phyloP scores from a whole-genome alignment of 2,329 filamentous ascomycete genomes.

The Exophiala dermatitidis region DNA sequence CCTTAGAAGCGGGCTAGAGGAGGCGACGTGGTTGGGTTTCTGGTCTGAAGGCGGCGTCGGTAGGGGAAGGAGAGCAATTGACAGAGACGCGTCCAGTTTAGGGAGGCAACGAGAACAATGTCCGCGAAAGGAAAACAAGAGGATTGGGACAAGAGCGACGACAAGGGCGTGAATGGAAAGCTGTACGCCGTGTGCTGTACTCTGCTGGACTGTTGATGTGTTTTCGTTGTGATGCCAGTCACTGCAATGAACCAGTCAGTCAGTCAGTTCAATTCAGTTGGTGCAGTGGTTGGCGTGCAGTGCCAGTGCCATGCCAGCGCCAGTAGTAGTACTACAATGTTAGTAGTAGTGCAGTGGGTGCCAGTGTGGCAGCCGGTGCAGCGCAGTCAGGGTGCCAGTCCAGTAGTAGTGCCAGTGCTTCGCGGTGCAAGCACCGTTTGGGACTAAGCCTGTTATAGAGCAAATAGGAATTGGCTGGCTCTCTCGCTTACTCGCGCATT shows the following conservation, averaged over 20 bases:
- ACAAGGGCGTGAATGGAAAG: constrained; percentile 6
- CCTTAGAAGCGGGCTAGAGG: constrained; percentile 3
- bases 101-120: constrained; percentile 6
- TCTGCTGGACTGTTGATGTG: not conserved
- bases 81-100: constrained; percentile 10
- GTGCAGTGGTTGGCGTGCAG: not conserved
- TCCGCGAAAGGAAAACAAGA: constrained; percentile 7
- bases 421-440: not conserved
- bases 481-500: too few species aligned
- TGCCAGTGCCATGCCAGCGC: not conserved
- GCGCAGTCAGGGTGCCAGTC: too few species aligned
- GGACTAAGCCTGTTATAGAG: too few species aligned
- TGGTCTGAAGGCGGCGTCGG: not conserved
- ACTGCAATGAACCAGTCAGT: not conserved
- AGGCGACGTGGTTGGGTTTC: not conserved
- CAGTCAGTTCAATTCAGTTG: not conserved
- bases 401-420: not conserved
- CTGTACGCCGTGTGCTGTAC: not conserved
- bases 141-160: constrained; percentile 8
- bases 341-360: not conserved
- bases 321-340: not conserved
- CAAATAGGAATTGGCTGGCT: too few species aligned
- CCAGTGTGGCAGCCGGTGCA: too few species aligned
- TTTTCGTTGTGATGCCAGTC: not conserved
- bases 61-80: constrained; percentile 7